Evolutionary conservation across 2,329 filamentous ascomycete genomes (phyloP).

Genomic region (Aspergillus sp.): DNA sequence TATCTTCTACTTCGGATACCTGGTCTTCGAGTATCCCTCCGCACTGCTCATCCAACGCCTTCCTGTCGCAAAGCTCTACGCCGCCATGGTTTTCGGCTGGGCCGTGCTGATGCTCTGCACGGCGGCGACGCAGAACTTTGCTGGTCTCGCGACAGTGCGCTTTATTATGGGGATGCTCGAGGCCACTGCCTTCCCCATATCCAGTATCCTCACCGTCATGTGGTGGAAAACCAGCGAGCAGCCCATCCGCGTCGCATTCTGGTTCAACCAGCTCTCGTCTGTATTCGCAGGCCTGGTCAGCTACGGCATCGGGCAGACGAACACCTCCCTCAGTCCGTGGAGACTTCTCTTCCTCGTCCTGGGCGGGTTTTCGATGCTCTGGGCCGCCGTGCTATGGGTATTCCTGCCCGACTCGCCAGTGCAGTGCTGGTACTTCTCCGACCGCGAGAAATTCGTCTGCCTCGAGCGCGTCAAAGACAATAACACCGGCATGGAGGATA

Average conservation of each 20-base stretch:
- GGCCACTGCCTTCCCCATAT: background rate
- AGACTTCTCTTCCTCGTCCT: slow-evolving; percentile 31
- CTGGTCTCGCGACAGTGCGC: background rate
- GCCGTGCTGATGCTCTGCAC: background rate
- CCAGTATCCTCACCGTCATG: background rate
- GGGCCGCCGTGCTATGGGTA: slow-evolving; percentile 27
- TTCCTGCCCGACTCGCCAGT: slow-evolving; percentile 38
- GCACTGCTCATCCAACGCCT: background rate
- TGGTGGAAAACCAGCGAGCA: slow-evolving; percentile 5
- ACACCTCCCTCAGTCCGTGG: slow-evolving; percentile 23
- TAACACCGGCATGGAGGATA: slow-evolving; percentile 14
- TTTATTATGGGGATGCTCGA: slow-evolving; percentile 9
- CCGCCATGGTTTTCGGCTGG: slow-evolving; percentile 2
- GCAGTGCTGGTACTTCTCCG: slow-evolving; percentile 32
- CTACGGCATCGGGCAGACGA: slow-evolving; percentile 28
- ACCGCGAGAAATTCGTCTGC: slow-evolving; percentile 35
- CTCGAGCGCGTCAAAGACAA: slow-evolving; percentile 22
- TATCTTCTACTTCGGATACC: slow-evolving; percentile 6
- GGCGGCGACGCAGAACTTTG: slow-evolving; percentile 7
- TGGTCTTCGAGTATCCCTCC: background rate
- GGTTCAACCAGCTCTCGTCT: background rate
- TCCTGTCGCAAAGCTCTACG: slow-evolving; percentile 1
- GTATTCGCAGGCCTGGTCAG: slow-evolving; percentile 17
- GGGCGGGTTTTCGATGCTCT: slow-evolving; percentile 29
- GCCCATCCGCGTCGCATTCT: slow-evolving; percentile 2